These are phyloP conservation scores for Diplodia mutila DNA, from an alignment of 2,329 filamentous ascomycete genomes.

Conservation along the genomic window DNA sequence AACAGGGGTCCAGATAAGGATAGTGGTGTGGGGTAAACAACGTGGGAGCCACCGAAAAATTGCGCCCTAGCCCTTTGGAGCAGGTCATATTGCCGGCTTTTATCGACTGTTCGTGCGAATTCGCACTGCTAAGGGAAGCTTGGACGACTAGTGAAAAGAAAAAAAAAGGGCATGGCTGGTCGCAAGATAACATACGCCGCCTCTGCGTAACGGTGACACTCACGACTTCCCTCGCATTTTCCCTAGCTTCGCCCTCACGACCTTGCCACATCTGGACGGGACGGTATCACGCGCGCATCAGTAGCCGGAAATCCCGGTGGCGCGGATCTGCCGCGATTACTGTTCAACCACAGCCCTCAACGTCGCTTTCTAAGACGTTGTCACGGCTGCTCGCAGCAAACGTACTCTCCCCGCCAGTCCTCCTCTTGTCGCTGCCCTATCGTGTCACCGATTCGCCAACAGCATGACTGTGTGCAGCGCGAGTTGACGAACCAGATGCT, in stretches of 20 bases:
- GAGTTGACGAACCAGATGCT: conserved; percentile 12
- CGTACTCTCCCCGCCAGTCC: background rate
- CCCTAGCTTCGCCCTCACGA: background rate
- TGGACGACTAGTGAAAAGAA: background rate
- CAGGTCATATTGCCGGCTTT: conserved; percentile 3
- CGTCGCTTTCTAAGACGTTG: background rate
- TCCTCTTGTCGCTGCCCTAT: background rate
- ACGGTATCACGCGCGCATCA: conserved; percentile 15
- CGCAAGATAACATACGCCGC: background rate
- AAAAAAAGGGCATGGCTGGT: background rate
- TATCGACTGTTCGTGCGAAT: conserved; percentile 4
- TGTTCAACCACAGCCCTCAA: background rate
- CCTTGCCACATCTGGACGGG: conserved; percentile 3
- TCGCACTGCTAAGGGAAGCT: background rate
- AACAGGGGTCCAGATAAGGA: conserved; percentile 18
- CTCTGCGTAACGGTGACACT: background rate
- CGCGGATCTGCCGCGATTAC: conserved; percentile 2
- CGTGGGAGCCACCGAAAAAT: conserved; percentile 18
- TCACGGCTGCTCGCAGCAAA: background rate
- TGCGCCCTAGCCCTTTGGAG: conserved; percentile 8
- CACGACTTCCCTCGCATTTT: conserved; percentile 10
- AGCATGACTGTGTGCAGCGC: background rate
- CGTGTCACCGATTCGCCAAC: background rate
- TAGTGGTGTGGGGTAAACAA: conserved; percentile 20
- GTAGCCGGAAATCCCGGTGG: background rate